phyloP scores from a whole-genome alignment of 805 yeast species.

The Lachancea lanzarotensis region DNA sequence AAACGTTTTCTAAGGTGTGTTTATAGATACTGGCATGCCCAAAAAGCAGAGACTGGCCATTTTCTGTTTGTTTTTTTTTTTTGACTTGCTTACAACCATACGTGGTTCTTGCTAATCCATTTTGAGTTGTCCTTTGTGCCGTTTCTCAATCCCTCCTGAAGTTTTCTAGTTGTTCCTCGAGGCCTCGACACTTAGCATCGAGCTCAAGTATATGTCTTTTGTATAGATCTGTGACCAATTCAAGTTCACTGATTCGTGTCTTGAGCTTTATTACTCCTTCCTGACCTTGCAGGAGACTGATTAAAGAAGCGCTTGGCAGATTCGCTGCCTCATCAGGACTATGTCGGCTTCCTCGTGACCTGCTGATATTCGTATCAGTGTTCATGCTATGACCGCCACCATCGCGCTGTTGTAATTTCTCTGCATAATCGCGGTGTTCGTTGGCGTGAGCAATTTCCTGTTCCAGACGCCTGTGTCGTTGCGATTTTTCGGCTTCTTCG shows the following conservation, averaged over 20 bases:
- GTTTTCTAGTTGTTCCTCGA: constrained; percentile 13
- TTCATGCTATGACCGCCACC: background rate
- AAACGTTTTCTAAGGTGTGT: no score
- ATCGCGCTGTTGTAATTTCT: background rate
- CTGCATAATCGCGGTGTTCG: background rate
- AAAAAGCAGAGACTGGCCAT: no score
- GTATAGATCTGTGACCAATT: constrained; percentile 83
- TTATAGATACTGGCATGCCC: no score
- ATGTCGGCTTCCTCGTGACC: background rate
- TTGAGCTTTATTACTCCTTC: constrained; percentile 42
- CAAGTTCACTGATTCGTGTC: constrained; percentile 81
- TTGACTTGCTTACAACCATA: no score
- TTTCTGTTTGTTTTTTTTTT: no score
- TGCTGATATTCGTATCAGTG: background rate
- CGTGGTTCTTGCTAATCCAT: no score
- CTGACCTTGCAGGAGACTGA: constrained; percentile 20
- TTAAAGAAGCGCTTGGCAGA: constrained; percentile 6
- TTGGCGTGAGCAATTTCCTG: background rate
- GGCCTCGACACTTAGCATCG: constrained; percentile 39
- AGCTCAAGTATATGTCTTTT: constrained; percentile 76
- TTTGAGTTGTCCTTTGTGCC: background rate
- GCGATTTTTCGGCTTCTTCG: background rate
- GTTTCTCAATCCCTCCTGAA: background rate
- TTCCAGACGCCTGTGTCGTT: background rate
- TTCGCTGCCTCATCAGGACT: background rate